phyloP scores from a whole-genome alignment of 768 basidiomycete genomes.

The Boletus huronensis region DNA sequence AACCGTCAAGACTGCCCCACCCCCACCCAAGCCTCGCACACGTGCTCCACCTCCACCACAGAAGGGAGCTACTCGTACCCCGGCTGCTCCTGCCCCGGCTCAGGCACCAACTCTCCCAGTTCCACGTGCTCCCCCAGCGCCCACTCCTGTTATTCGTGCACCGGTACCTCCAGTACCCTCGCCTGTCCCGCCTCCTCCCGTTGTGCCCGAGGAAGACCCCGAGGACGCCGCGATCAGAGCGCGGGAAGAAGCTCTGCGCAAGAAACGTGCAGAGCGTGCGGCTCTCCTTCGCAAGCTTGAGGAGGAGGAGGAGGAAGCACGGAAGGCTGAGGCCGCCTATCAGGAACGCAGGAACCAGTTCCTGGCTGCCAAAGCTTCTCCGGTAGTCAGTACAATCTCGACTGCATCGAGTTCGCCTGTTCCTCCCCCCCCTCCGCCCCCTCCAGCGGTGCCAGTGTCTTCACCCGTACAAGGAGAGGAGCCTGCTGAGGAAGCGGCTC shows the following conservation, averaged over 20 bases:
- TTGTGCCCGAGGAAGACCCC: constrained; percentile 56
- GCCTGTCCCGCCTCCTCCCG: constrained; percentile 40
- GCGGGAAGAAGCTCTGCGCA: constrained; percentile 68
- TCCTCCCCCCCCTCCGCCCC: constrained; percentile 37
- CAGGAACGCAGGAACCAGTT: constrained; percentile 32
- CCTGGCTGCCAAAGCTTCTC: constrained; percentile 38
- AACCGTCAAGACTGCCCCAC: constrained; percentile 36
- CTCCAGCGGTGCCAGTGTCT: constrained; percentile 33
- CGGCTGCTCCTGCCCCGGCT: constrained; percentile 22
- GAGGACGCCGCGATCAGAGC: constrained; percentile 71
- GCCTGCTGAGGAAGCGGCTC: constrained; percentile 20
- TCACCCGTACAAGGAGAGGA: constrained; percentile 12
- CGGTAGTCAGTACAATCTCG: constrained; percentile 27
- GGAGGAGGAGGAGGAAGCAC: constrained; percentile 58
- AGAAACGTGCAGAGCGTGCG: constrained; percentile 68
- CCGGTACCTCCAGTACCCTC: constrained; percentile 49
- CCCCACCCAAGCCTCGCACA: constrained; percentile 27
- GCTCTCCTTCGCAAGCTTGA: constrained; percentile 70
- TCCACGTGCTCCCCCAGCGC: constrained; percentile 24
- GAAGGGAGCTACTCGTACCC: constrained; percentile 12
- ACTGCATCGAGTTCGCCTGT: constrained; percentile 32
- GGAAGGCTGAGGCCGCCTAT: constrained; percentile 42
- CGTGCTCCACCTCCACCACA: constrained; percentile 38
- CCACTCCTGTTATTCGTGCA: constrained; percentile 21
- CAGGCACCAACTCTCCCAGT: constrained; percentile 20